Evolutionary conservation across 2,329 filamentous ascomycete species (phyloP), one percentile per base, ranked within the genome.

Genomic region (Ustilaginoidea virens): DNA sequence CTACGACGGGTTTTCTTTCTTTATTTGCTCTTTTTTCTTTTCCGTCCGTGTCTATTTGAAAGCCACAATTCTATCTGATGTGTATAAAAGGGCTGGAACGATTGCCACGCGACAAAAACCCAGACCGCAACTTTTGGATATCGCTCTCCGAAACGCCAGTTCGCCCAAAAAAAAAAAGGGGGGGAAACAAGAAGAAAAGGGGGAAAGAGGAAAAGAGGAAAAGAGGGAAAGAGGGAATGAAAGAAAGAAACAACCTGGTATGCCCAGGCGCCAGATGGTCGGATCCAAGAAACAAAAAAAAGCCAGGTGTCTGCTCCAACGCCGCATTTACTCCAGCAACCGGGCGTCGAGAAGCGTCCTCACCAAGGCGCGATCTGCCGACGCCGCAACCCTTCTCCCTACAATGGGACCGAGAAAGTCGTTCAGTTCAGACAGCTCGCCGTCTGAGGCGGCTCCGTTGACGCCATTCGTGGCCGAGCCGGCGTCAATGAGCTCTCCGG

Each of bases 391-490:
- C 25, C 57, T 57, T 22, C 53, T 50, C n/a, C 63, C 67, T 3
- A 73, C 51, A 23, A 62, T 63, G 5, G 66, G 57, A 0, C 69
- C 69, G 5, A 74, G 43, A 29, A 71, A 72, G 2, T 67, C 66
- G 18, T 56, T 57, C 4, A 73, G 49, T 31, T 68, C 57, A 5
- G 52, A 44, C 0, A 48, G 42, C 30, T 69, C 58, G 2, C 46
- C 43, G 7, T 58, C 54, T 1, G 37, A 33, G 2, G 43, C 34
- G 5, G 40, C 45, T 4, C 57, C 58, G 21, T 61, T 57, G 13
- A 58, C 47, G 2, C 54, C 55, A 29, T 62, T 55, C 30, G 51
- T 42, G 7, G 21, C 18, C 7, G 24, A 15, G 12, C 51, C 44
- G n/a, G n/a, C n/a, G n/a, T n/a, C n/a, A n/a, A n/a, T n/a, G 7